phyloP scores from a whole-genome alignment of 192 early-diverging fungal genomes.

The Backusella liffmaniae region DNA sequence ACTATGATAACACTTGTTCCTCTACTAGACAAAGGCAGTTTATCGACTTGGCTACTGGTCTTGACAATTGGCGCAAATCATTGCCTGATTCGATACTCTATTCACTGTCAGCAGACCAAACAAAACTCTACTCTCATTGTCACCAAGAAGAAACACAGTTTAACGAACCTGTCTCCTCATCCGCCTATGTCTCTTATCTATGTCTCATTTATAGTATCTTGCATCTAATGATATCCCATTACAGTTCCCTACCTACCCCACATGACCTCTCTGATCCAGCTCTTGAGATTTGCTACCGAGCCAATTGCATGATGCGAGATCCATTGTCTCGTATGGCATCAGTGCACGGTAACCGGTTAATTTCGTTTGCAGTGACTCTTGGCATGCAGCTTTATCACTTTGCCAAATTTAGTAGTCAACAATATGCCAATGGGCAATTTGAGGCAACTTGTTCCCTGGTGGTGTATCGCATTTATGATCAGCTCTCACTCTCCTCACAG shows the following conservation, averaged over 20 bases:
- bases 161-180: not conserved
- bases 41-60: not conserved
- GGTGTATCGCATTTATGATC: slow-evolving; percentile 2
- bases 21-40: not conserved
- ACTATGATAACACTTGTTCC: not conserved
- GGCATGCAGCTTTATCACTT: not conserved
- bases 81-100: not conserved
- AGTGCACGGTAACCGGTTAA: slow-evolving; percentile 1
- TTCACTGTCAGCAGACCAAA: not conserved
- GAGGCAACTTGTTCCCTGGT: not conserved
- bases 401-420: not conserved
- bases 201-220: not conserved
- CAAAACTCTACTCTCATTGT: not conserved
- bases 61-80: not conserved
- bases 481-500: not conserved
- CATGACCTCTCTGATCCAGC: not conserved
- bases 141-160: not conserved
- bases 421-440: not conserved
- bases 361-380: slow-evolving; percentile 7
- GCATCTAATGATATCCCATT: not conserved
- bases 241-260: not conserved
- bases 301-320: not conserved
- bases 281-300: not conserved
- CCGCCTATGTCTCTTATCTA: not conserved
- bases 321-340: not conserved